These are phyloP conservation scores for Kuraishia ogatae DNA, from an alignment of 805 yeast genomes.

Conservation along the genomic window DNA sequence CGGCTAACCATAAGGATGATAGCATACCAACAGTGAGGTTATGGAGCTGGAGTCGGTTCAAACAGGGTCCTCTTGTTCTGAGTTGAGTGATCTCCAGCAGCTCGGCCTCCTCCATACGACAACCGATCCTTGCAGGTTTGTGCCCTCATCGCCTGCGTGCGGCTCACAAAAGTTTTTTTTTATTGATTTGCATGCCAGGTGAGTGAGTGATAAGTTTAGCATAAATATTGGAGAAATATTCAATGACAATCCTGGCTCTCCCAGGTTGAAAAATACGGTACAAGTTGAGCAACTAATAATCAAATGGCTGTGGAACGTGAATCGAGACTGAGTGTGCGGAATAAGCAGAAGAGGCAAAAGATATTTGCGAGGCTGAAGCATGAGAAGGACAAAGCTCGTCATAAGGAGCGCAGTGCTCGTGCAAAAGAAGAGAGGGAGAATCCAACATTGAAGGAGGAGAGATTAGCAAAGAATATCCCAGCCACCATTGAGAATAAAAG, in stretches of 20 bases:
- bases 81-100: too few relatives aligned
- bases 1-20: too few relatives aligned
- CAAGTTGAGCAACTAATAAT: not conserved
- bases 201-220: not conserved
- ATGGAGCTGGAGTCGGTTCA: too few relatives aligned
- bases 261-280: not conserved
- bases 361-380: constrained; percentile 66
- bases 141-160: not conserved
- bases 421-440: constrained; percentile 82
- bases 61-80: too few relatives aligned
- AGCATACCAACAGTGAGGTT: too few relatives aligned
- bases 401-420: constrained; percentile 66
- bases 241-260: too few relatives aligned
- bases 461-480: constrained; percentile 72
- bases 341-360: constrained; percentile 75
- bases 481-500: constrained; percentile 78
- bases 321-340: constrained; percentile 42
- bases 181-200: not conserved
- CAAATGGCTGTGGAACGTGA: constrained; percentile 29
- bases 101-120: too few relatives aligned
- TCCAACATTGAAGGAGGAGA: constrained; percentile 74
- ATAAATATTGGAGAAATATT: too few relatives aligned
- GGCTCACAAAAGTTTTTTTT: not conserved
- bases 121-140: not conserved
- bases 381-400: constrained; percentile 68